A percentile compares a stretch with the other conserved stretches of the same genome.
phyloP scores from a whole-genome alignment of 2,329 filamentous ascomycete species.

The Alternaria triticimaculans region DNA sequence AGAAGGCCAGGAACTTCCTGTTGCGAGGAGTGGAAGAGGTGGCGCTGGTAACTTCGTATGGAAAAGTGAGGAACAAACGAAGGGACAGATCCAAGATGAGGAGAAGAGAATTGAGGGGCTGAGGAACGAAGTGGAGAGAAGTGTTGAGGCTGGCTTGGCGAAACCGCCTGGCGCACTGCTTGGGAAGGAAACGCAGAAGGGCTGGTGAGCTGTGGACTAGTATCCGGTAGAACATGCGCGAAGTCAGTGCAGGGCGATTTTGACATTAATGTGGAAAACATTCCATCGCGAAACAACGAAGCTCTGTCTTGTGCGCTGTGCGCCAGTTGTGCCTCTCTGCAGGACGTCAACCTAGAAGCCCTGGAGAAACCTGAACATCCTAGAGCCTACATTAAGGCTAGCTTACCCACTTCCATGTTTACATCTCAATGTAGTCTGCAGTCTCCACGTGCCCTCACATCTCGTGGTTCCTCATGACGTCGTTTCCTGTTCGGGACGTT shows the following conservation, averaged over 20 bases:
- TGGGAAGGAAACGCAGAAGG: constrained; percentile 40
- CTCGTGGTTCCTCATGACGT: constrained; percentile 17
- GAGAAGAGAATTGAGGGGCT: constrained; percentile 27
- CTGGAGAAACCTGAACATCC: background rate
- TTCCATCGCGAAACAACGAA: background rate
- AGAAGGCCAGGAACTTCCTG: constrained; percentile 41
- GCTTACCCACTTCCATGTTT: background rate
- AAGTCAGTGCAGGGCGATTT: background rate
- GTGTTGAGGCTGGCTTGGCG: constrained; percentile 50
- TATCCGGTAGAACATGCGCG: background rate
- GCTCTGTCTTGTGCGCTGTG: background rate
- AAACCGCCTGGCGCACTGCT: constrained; percentile 51
- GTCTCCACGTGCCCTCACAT: background rate
- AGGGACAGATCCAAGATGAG: constrained; percentile 33
- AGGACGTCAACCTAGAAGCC: background rate
- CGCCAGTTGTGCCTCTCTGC: background rate
- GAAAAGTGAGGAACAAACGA: constrained; percentile 44
- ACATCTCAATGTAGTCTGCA: background rate
- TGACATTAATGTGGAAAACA: background rate
- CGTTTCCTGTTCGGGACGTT: constrained; percentile 4
- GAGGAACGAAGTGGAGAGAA: constrained; percentile 48
- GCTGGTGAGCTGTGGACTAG: constrained; percentile 17
- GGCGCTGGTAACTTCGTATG: constrained; percentile 58
- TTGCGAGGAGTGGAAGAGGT: constrained; percentile 50
- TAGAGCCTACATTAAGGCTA: background rate